Evolutionary conservation across 2,329 filamentous ascomycete species (phyloP).

Genomic region (Verticillium zaregamsianum): DNA sequence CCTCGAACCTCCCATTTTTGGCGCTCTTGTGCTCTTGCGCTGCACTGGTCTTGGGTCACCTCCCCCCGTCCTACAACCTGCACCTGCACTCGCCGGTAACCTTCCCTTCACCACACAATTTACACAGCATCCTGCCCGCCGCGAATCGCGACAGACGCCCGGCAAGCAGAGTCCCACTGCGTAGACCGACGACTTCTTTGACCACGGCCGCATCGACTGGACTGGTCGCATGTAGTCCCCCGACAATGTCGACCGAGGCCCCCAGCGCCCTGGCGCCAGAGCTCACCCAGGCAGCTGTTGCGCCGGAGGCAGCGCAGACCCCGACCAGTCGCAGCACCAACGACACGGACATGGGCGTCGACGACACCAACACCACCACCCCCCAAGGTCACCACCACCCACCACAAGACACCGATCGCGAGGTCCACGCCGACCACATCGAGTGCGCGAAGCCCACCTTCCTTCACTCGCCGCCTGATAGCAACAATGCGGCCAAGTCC

Average conservation of each 20-base stretch:
- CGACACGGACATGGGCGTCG: neutral
- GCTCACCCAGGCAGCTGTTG: conserved; percentile 19
- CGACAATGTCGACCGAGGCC: conserved; percentile 53
- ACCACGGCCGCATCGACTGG: neutral
- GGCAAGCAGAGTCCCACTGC: neutral
- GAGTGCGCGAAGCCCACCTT: conserved; percentile 40
- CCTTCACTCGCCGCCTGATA: conserved; percentile 61
- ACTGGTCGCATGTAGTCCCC: conserved; percentile 39
- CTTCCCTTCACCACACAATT: neutral
- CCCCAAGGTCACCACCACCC: conserved; percentile 17
- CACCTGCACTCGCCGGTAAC: neutral
- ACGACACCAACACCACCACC: conserved; percentile 14
- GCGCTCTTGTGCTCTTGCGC: neutral
- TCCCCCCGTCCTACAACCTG: neutral
- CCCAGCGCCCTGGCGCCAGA: conserved; percentile 43
- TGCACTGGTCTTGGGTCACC: neutral
- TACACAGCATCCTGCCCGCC: neutral
- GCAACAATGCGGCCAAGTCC: conserved; percentile 55
- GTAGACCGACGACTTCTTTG: neutral
- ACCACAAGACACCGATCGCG: conserved; percentile 10
- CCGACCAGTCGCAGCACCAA: conserved; percentile 5
- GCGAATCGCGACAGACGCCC: neutral
- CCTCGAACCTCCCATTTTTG: conserved; percentile 4
- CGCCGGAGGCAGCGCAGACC: conserved; percentile 11
- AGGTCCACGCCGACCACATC: conserved; percentile 19